Conservation (phyloP, 1,284 basidiomycete genomes). For the Sphaerobolus stellatus region DNA sequence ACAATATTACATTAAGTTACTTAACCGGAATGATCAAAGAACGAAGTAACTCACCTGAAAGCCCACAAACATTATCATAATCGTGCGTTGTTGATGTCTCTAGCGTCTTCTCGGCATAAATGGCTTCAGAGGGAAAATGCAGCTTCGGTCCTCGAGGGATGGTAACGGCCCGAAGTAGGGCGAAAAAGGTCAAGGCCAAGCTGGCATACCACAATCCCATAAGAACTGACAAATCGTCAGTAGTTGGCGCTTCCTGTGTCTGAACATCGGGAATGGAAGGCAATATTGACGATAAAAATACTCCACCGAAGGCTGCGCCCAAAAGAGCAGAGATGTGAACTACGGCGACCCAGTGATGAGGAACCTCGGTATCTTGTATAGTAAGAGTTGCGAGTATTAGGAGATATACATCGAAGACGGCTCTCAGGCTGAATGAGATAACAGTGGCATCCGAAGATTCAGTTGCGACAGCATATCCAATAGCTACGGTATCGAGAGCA, state of each 20-base stretch:
- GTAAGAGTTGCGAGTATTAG: conserved; percentile 53
- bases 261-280: conserved; percentile 33
- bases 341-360: conserved; percentile 59
- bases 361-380: conserved; percentile 49
- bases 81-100: conserved; percentile 53
- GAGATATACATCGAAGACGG: conserved; percentile 61
- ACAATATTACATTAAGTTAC: conserved; percentile 1
- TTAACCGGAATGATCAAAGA: background rate
- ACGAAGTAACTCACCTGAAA: conserved; percentile 41
- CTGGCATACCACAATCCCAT: conserved; percentile 48
- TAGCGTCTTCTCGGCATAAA: conserved; percentile 74
- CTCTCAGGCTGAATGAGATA: conserved; percentile 48
- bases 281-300: conserved; percentile 53
- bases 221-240: conserved; percentile 14
- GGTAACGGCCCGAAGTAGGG: conserved; percentile 50
- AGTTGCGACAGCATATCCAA: conserved; percentile 53
- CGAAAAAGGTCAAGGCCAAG: conserved; percentile 49
- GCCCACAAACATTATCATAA: conserved; percentile 65
- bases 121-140: conserved; percentile 65
- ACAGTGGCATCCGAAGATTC: conserved; percentile 28
- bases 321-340: conserved; percentile 66
- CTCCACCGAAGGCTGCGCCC: conserved; percentile 49
- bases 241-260: background rate
- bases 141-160: conserved; percentile 73
- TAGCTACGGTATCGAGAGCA: conserved; percentile 48